Evolutionary conservation across 2,329 filamentous ascomycete species (phyloP).

Genomic region (Aspergillus jensenii): DNA sequence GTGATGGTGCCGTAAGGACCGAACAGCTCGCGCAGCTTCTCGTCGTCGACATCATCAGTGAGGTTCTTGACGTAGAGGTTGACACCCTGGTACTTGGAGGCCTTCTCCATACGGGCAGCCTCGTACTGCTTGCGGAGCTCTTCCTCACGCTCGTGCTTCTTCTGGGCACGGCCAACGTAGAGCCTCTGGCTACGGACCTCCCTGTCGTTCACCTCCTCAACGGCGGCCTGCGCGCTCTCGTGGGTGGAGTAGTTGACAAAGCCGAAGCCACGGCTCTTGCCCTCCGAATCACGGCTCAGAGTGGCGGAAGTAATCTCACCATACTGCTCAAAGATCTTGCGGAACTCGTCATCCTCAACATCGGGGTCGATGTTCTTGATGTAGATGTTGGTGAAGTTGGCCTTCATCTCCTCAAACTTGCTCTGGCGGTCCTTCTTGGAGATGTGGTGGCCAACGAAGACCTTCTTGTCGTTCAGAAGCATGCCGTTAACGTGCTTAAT

Average conservation of each 20-base stretch:
- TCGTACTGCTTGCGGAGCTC: slow-evolving; percentile 99
- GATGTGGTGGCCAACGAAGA: slow-evolving; percentile 98
- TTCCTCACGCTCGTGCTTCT: slow-evolving; percentile 99
- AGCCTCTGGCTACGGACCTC: slow-evolving; percentile 94
- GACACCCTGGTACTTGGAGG: slow-evolving; percentile 98
- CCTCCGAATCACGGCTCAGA: slow-evolving; percentile 82
- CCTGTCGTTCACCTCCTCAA: slow-evolving; percentile 86
- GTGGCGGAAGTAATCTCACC: slow-evolving; percentile 96
- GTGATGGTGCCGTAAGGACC: slow-evolving; percentile 90
- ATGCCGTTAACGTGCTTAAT: slow-evolving; percentile 99
- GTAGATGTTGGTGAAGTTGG: slow-evolving; percentile 99
- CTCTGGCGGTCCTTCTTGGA: slow-evolving; percentile 99
- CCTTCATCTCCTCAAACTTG: slow-evolving; percentile 99
- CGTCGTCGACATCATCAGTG: slow-evolving; percentile 93
- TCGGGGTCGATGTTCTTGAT: slow-evolving; percentile 95
- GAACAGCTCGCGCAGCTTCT: slow-evolving; percentile 95
- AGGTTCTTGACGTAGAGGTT: slow-evolving; percentile 99
- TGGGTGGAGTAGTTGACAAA: slow-evolving; percentile 96
- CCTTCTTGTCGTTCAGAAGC: slow-evolving; percentile 99
- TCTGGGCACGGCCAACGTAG: slow-evolving; percentile 97
- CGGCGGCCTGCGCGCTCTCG: slow-evolving; percentile 79
- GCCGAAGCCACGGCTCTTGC: slow-evolving; percentile 92
- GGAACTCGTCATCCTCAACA: slow-evolving; percentile 90
- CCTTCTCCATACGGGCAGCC: slow-evolving; percentile 95
- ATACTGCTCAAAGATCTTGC: slow-evolving; percentile 84